Evolutionary conservation across 176 grass and related monocot species (phyloP), one percentile per base, ranked within the genome.

Genomic region (Oryza meridionalis): DNA sequence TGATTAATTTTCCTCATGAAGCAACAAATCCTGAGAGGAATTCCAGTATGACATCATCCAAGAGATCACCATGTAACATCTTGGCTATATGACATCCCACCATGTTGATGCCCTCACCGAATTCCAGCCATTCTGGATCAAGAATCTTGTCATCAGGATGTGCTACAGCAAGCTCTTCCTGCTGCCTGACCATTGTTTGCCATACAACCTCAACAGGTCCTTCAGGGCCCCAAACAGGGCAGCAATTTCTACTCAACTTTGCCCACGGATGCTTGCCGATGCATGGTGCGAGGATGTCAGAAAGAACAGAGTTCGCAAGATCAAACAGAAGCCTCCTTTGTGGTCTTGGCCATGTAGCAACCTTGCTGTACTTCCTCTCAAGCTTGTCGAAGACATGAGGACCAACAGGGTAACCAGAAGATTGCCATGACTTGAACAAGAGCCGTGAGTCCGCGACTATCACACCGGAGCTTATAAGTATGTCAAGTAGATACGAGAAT

Each of bases 401-500:
- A 27, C 71, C 49, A 73, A 86, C 67, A 63, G 85, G 88, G 78
- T 17, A 90, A 44, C 78, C 72, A 61, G 68, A 71, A 10, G 35
- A 81, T 80, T 90, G 79, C 77, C 87, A 89, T 83, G 87, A 72
- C 50, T 88, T 86, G 76, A 81, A 92, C 65, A 90, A 42, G 49
- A 82, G 88, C 44, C 88, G 78, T 72, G 55, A 85, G 65, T 90
- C 84, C 8, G 79, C 50, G 6, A 79, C 35, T 86, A 81, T 63
- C 72, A 87, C 73, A 80, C 93, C 90, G 26, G 82, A 92, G 72
- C 77, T 51, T 69, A 92, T 88, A 35, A 94, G 83, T 49, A 94
- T 81, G 73, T 94, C 93, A 71, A 94, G 85, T 14, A 95, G 72
- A 82, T 92, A 92, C 2, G 90, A 95, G 75, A 92, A 92, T 64